Evolutionary conservation across 345 rosid genomes (phyloP).

Genomic region (Dovyalis caffra): DNA sequence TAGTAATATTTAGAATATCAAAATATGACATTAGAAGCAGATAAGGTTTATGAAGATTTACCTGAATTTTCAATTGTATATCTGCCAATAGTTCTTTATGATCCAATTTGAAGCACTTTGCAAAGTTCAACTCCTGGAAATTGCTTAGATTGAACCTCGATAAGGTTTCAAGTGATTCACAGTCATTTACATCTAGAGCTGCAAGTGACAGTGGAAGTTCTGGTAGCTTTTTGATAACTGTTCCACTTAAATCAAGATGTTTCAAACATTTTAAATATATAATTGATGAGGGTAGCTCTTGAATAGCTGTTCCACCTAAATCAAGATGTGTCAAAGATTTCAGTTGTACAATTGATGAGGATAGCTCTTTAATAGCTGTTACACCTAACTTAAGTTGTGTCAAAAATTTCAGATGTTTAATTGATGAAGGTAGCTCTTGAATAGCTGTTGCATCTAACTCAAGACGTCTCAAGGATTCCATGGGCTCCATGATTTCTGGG

Average conservation of each 20-base stretch:
- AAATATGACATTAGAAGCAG: neutral
- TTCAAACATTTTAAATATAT: neutral
- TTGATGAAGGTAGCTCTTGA: too few species aligned
- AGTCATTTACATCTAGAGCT: neutral
- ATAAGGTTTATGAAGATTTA: neutral
- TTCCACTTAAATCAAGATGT: neutral
- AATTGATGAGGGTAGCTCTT: neutral
- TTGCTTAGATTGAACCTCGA: neutral
- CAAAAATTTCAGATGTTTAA: neutral
- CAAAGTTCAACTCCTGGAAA: neutral
- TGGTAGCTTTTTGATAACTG: slow-evolving; percentile 2
- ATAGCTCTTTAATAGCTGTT: slow-evolving; percentile 1
- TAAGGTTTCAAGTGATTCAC: slow-evolving; percentile 4
- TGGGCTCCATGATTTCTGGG: slow-evolving; percentile 7
- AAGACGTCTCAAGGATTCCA: neutral
- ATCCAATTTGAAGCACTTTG: slow-evolving; percentile 4
- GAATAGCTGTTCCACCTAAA: neutral
- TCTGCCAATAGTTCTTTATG: neutral
- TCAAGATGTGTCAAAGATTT: neutral
- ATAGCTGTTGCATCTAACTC: neutral
- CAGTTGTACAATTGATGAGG: neutral
- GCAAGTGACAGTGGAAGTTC: neutral
- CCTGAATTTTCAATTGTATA: neutral
- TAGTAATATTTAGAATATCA: neutral
- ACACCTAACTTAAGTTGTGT: neutral